phyloP scores from a whole-genome alignment of 805 yeast genomes.

The Candida argentea region DNA sequence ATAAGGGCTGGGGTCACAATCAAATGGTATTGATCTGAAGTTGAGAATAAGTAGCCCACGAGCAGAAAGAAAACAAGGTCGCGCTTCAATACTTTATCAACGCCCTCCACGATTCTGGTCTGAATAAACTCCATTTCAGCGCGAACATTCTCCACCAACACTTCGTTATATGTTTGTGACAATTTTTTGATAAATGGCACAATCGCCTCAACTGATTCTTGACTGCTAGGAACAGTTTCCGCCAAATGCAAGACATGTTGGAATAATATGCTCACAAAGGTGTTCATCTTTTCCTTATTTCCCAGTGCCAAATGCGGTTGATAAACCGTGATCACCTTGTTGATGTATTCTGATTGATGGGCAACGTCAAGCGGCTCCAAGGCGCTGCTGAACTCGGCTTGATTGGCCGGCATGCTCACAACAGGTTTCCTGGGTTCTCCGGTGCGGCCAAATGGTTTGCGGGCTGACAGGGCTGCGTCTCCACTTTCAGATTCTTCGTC shows the following conservation, averaged over 20 bases:
- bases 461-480: conserved; percentile 5
- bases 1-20: conserved; percentile 79
- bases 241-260: conserved; percentile 49
- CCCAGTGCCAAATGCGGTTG: conserved; percentile 77
- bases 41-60: conserved; percentile 74
- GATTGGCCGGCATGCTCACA: conserved; percentile 19
- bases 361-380: conserved; percentile 22
- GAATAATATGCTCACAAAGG: conserved; percentile 52
- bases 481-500: conserved; percentile 17
- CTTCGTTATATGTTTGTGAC: conserved; percentile 55
- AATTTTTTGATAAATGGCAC: conserved; percentile 42
- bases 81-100: conserved; percentile 8
- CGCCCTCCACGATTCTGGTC: conserved; percentile 29
- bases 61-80: conserved; percentile 63
- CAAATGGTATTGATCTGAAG: conserved; percentile 92
- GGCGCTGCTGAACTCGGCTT: conserved; percentile 20
- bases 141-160: conserved; percentile 55
- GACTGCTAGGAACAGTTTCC: conserved; percentile 15
- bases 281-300: conserved; percentile 63
- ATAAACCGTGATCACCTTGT: conserved; percentile 46
- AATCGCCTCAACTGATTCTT: conserved; percentile 28
- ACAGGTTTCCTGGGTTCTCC: conserved; percentile 3
- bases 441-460: conserved; percentile 4
- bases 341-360: conserved; percentile 39
- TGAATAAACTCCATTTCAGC: conserved; percentile 46